Percentiles rank a stretch among this genome's conserved stretches.
Conservation (phyloP, 177 flowering plant genomes). For the Vitis hybrid region DNA sequence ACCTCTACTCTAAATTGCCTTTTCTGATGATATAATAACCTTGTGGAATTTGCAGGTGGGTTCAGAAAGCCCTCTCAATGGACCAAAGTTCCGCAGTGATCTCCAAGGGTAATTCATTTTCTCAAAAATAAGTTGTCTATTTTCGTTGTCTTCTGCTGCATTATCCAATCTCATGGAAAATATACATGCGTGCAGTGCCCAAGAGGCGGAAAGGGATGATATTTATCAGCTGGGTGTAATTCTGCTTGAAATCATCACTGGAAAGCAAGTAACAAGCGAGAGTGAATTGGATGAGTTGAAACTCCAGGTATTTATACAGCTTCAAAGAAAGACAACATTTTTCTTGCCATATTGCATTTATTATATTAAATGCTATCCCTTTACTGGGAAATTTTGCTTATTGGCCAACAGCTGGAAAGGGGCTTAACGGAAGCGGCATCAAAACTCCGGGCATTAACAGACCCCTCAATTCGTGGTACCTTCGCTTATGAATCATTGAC, state of each 20-base stretch:
- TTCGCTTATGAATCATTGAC: conserved; percentile 67
- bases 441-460: conserved; percentile 38
- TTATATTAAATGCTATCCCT: neutral
- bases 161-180: neutral
- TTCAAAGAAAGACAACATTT: neutral
- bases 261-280: conserved; percentile 38
- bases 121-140: neutral
- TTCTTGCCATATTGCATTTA: neutral
- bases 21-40: neutral
- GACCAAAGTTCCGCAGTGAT: conserved; percentile 17
- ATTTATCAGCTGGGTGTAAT: conserved; percentile 67
- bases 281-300: conserved; percentile 54
- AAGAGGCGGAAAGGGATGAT: conserved; percentile 61
- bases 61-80: conserved; percentile 42
- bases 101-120: conserved; percentile 29
- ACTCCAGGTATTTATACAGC: conserved; percentile 40
- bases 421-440: conserved; percentile 49
- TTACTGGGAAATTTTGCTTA: too few species aligned
- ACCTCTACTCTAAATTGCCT: neutral
- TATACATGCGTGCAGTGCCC: conserved; percentile 26
- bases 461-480: conserved; percentile 58
- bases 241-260: conserved; percentile 61
- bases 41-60: conserved; percentile 38
- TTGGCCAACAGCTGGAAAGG: conserved; percentile 47
- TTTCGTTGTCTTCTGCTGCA: neutral